Evolutionary conservation across 768 basidiomycete genomes (phyloP).

Genomic region (Termitomyces sp.): DNA sequence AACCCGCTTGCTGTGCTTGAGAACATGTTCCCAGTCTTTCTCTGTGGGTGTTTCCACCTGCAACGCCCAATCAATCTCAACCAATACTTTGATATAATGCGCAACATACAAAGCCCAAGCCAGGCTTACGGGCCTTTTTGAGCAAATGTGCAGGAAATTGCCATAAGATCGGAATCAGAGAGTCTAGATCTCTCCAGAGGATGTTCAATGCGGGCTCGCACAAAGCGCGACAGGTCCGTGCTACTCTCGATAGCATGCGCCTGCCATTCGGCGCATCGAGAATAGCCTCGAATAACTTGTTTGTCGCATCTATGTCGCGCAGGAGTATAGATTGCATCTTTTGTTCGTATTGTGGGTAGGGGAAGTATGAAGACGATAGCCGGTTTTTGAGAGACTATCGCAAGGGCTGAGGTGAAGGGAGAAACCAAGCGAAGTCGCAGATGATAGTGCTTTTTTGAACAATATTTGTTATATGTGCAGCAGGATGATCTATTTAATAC

Average conservation of each 20-base stretch:
- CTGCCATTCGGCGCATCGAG: conserved; percentile 56
- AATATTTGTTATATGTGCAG: conserved; percentile 25
- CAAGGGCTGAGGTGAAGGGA: conserved; percentile 25
- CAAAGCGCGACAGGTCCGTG: conserved; percentile 71
- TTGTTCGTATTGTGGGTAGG: conserved; percentile 41
- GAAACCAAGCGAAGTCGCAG: conserved; percentile 14
- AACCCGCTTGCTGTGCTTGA: conserved; percentile 64
- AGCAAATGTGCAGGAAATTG: conserved; percentile 64
- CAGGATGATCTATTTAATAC: conserved; percentile 32
- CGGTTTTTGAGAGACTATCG: conserved; percentile 25
- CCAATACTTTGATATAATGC: not conserved
- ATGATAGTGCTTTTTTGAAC: conserved; percentile 28
- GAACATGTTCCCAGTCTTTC: conserved; percentile 64
- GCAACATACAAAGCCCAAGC: conserved; percentile 65
- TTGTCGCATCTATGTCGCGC: conserved; percentile 55
- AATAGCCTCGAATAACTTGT: conserved; percentile 41
- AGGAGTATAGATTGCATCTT: conserved; percentile 49
- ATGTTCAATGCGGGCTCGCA: conserved; percentile 66
- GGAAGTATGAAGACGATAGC: conserved; percentile 26
- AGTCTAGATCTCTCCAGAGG: conserved; percentile 77
- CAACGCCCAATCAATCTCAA: not conserved
- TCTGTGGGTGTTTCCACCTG: conserved; percentile 57
- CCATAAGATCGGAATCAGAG: conserved; percentile 63
- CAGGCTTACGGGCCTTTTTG: conserved; percentile 67
- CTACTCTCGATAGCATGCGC: conserved; percentile 62